phyloP scores from a whole-genome alignment of 2,329 filamentous ascomycete species.

The Alternaria panax region DNA sequence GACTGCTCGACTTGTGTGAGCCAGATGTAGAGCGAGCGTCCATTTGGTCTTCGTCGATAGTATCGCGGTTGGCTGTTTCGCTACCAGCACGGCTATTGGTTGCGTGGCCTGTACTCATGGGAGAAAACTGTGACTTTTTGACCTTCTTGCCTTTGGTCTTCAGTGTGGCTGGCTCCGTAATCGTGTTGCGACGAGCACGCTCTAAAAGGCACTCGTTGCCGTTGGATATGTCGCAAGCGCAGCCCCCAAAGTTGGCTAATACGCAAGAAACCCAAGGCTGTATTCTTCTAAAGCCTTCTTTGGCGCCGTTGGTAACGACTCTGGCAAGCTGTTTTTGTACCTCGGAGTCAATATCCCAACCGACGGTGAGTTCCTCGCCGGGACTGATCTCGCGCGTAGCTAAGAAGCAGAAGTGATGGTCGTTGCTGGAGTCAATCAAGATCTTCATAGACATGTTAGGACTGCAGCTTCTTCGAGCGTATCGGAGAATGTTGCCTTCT shows the following conservation, averaged over 20 bases:
- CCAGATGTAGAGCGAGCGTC: slow-evolving; percentile 66
- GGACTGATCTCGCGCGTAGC: slow-evolving; percentile 79
- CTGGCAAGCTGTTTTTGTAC: slow-evolving; percentile 65
- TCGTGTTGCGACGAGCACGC: slow-evolving; percentile 44
- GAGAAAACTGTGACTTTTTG: slow-evolving; percentile 61
- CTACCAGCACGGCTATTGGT: slow-evolving; percentile 67
- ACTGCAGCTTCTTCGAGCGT: slow-evolving; percentile 88
- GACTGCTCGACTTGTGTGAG: slow-evolving; percentile 63
- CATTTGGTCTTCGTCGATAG: slow-evolving; percentile 63
- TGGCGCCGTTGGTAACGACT: slow-evolving; percentile 69
- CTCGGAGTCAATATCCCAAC: slow-evolving; percentile 61
- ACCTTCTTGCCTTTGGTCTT: slow-evolving; percentile 59
- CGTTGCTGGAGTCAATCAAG: slow-evolving; percentile 71
- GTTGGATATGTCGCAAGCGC: slow-evolving; percentile 68
- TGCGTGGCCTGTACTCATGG: slow-evolving; percentile 60
- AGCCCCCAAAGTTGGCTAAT: slow-evolving; percentile 79
- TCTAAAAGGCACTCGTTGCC: slow-evolving; percentile 49
- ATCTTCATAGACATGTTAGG: slow-evolving; percentile 91
- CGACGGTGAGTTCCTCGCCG: slow-evolving; percentile 72
- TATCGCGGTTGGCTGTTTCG: slow-evolving; percentile 59
- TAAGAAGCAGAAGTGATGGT: slow-evolving; percentile 91
- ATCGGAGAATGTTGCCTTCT: slow-evolving; percentile 86
- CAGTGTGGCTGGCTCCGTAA: slow-evolving; percentile 31
- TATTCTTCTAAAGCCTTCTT: slow-evolving; percentile 64
- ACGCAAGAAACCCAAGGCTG: slow-evolving; percentile 74